phyloP scores from a whole-genome alignment of 139 green algal species.

The Nannochloris sp. region DNA sequence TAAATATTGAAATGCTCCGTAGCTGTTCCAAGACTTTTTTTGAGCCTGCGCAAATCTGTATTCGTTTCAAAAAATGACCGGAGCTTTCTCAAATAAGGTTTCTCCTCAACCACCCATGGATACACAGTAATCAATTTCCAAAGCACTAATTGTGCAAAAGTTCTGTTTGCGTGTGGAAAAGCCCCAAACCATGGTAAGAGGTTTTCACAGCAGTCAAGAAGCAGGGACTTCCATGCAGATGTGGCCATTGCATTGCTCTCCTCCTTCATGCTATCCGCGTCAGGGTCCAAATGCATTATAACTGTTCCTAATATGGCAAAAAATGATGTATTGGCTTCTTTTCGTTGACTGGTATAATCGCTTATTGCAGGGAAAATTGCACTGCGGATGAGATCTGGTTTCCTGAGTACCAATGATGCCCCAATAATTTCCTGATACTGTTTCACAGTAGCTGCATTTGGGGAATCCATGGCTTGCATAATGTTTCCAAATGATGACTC shows the following conservation, averaged over 20 bases:
- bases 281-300: slow-evolving; percentile 1
- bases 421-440: slow-evolving; percentile 62
- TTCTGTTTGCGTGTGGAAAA: slow-evolving; percentile 53
- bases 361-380: slow-evolving; percentile 42
- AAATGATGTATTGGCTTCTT: slow-evolving; percentile 31
- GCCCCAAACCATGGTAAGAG: slow-evolving; percentile 54
- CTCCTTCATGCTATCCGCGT: not conserved
- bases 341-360: slow-evolving; percentile 25
- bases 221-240: slow-evolving; percentile 6
- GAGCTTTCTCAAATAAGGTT: slow-evolving; percentile 10
- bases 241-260: not conserved
- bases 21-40: too few relatives aligned
- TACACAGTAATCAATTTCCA: slow-evolving; percentile 27
- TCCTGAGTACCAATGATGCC: slow-evolving; percentile 39
- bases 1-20: too few relatives aligned
- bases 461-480: slow-evolving; percentile 14
- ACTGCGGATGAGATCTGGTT: slow-evolving; percentile 21
- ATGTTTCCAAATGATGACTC: slow-evolving; percentile 14
- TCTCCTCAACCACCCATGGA: slow-evolving; percentile 17
- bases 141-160: slow-evolving; percentile 33
- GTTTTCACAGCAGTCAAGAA: slow-evolving; percentile 14
- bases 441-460: slow-evolving; percentile 47
- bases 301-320: slow-evolving; percentile 34
- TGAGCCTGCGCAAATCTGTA: slow-evolving; percentile 18
- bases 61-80: slow-evolving; percentile 30